These are phyloP conservation scores for Extremus antarcticus DNA, from an alignment of 495 filamentous ascomycete genomes.

Conservation along the genomic window DNA sequence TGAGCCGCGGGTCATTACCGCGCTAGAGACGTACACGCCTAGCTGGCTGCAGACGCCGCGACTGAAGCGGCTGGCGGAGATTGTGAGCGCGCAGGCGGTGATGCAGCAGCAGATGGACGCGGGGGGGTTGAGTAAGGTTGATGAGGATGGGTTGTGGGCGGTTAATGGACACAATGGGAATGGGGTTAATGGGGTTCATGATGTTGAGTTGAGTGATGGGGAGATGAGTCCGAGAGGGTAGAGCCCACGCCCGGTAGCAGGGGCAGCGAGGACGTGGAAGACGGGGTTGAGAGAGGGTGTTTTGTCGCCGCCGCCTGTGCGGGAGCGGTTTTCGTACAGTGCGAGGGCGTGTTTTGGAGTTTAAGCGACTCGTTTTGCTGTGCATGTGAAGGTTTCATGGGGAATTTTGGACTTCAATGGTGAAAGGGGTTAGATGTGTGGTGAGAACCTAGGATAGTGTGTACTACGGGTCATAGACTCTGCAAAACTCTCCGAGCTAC, in stretches of 20 bases:
- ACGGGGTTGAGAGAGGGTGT: background rate
- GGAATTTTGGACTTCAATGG: no score
- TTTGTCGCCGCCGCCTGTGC: background rate
- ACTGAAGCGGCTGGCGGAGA: slow-evolving; percentile 88
- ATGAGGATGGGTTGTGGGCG: slow-evolving; percentile 5
- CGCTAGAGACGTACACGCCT: slow-evolving; percentile 94
- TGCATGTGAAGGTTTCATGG: no score
- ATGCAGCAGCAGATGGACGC: slow-evolving; percentile 45
- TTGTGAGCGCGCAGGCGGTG: slow-evolving; percentile 90
- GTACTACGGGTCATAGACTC: no score
- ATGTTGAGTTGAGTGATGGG: slow-evolving; percentile 2
- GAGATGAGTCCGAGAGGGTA: background rate
- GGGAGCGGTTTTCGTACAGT: background rate
- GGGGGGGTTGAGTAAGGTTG: slow-evolving; percentile 6
- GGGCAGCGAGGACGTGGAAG: background rate
- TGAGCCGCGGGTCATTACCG: slow-evolving; percentile 89
- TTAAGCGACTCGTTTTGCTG: background rate
- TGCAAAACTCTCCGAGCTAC: background rate
- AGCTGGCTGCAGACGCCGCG: slow-evolving; percentile 95
- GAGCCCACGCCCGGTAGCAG: background rate
- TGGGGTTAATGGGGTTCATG: background rate
- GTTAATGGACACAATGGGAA: slow-evolving; percentile 2
- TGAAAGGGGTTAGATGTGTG: no score
- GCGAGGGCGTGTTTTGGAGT: background rate
- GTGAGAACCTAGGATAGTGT: background rate